Conservation (phyloP, 331 rosid species). For the Quercus phellos region DNA sequence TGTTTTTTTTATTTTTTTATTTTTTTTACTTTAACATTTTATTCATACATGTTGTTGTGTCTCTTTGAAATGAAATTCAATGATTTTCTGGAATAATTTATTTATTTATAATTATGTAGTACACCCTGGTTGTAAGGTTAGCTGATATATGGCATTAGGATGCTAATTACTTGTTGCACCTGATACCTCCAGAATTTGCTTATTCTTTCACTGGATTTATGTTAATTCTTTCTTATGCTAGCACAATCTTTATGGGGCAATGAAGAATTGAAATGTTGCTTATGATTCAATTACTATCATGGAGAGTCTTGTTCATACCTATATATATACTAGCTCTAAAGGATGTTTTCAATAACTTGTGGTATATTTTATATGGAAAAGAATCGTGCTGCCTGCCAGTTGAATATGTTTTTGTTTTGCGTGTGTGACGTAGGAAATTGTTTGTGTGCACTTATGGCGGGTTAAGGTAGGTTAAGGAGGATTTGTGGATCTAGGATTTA, state of each 20-base stretch:
- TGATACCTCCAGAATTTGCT: background rate
- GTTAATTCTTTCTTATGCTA: background rate
- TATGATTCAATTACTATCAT: background rate
- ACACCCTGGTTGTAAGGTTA: background rate
- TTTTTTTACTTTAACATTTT: background rate
- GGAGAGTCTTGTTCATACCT: background rate
- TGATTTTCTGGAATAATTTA: background rate
- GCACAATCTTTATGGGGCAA: background rate
- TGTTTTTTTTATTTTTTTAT: constrained; percentile 3
- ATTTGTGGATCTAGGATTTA: too few relatives aligned
- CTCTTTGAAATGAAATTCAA: background rate
- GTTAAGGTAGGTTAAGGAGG: too few relatives aligned
- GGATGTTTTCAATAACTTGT: background rate
- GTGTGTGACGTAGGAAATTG: too few relatives aligned
- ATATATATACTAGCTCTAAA: background rate
- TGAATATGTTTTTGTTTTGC: background rate
- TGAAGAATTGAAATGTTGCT: background rate
- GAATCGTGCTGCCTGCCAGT: background rate
- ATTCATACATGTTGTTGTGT: background rate
- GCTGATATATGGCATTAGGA: background rate
- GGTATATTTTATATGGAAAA: too few relatives aligned
- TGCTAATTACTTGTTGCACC: background rate
- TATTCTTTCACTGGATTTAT: background rate
- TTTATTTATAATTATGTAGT: background rate
- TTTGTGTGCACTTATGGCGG: too few relatives aligned